Conservation (phyloP, 768 basidiomycete species). For the Pholiota conissans region DNA sequence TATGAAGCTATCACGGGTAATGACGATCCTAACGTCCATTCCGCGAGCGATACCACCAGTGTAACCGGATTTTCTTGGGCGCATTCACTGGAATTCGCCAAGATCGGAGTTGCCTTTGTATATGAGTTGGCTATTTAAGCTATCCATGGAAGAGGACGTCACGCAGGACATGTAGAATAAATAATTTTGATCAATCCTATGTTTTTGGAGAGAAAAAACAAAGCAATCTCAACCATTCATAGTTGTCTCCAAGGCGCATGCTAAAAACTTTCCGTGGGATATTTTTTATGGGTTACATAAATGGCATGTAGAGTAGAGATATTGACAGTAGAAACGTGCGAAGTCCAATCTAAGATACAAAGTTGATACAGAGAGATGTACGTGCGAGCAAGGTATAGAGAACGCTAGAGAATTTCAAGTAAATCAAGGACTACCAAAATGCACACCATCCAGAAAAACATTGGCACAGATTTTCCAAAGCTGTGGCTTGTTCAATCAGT, state of each 20-base stretch:
- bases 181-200: no score
- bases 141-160: no score
- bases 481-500: conserved; percentile 90
- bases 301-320: background rate
- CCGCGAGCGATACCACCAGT: conserved; percentile 43
- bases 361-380: conserved; percentile 12
- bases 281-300: no score
- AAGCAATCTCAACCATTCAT: no score
- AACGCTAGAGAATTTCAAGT: background rate
- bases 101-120: conserved; percentile 57
- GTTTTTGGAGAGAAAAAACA: no score
- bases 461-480: conserved; percentile 93
- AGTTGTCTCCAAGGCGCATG: no score
- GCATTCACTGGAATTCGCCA: conserved; percentile 61
- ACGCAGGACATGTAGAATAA: no score
- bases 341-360: conserved; percentile 19
- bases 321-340: background rate
- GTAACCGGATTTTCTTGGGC: conserved; percentile 46
- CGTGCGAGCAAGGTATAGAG: conserved; percentile 6
- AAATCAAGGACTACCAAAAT: conserved; percentile 55
- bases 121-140: conserved; percentile 43
- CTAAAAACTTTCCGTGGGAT: no score
- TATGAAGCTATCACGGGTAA: conserved; percentile 42
- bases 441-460: conserved; percentile 97
- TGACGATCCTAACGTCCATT: conserved; percentile 46